These are phyloP conservation scores for Dryadomyces quercus-mongolicae DNA, from an alignment of 2,329 filamentous ascomycete genomes.

Conservation along the genomic window DNA sequence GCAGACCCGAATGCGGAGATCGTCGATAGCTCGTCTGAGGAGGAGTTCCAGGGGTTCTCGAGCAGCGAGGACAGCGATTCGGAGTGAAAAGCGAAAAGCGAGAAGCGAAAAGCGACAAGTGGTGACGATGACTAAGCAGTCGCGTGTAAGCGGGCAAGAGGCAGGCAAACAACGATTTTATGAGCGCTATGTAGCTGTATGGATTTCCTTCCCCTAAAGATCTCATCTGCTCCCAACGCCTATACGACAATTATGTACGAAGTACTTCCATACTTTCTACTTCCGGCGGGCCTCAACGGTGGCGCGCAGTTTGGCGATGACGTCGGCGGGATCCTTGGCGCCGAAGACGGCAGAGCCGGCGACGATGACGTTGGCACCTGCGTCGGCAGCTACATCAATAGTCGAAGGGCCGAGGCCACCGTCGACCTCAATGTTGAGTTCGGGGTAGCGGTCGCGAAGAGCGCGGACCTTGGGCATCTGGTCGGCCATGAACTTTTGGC, in stretches of 20 bases:
- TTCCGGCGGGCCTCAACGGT: constrained; percentile 54
- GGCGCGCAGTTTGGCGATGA: constrained; percentile 70
- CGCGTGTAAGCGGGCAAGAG: neutral
- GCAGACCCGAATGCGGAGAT: constrained; percentile 17
- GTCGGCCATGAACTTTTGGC: constrained; percentile 96
- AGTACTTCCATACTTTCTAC: neutral
- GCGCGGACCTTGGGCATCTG: constrained; percentile 89
- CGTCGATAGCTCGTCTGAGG: constrained; percentile 33
- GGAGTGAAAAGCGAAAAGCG: no score
- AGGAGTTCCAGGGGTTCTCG: constrained; percentile 48
- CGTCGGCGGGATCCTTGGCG: constrained; percentile 73
- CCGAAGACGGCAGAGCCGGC: constrained; percentile 94
- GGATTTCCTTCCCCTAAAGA: neutral
- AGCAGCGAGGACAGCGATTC: constrained; percentile 26
- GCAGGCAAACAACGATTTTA: neutral
- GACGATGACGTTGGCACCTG: constrained; percentile 95
- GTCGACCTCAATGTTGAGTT: constrained; percentile 92
- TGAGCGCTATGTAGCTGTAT: neutral
- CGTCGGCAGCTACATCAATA: constrained; percentile 87
- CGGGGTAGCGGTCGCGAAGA: constrained; percentile 71
- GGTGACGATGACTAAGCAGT: neutral
- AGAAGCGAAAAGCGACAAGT: no score
- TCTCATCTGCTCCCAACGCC: neutral
- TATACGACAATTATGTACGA: neutral
- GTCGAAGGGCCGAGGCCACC: constrained; percentile 80